These are phyloP conservation scores for Leishmania martiniquensis DNA, from an alignment of 208 protist species.

Conservation along the genomic window DNA sequence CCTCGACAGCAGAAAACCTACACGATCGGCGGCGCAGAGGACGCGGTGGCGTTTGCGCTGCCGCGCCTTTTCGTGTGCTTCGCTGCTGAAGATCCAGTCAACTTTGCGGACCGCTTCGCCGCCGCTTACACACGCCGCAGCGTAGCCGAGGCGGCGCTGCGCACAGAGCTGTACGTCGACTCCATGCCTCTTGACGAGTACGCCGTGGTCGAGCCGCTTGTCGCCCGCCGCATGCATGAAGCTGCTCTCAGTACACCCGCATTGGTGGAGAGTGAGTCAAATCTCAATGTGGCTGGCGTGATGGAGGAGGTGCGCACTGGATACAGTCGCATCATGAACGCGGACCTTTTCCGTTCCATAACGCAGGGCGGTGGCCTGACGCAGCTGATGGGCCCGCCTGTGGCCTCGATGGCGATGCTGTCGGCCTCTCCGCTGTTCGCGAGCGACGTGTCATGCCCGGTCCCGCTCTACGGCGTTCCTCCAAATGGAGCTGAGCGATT, in stretches of 20 bases:
- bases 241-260: constrained; percentile 74
- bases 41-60: constrained; percentile 19
- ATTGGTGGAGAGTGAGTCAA: constrained; percentile 74
- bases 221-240: constrained; percentile 62
- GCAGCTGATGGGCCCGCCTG: constrained; percentile 37
- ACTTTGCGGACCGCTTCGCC: constrained; percentile 91
- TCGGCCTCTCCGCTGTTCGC: constrained; percentile 36
- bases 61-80: constrained; percentile 93
- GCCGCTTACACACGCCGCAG: constrained; percentile 76
- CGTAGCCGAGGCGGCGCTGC: constrained; percentile 78
- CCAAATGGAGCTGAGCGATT: constrained; percentile 50
- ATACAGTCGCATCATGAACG: constrained; percentile 91
- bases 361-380: constrained; percentile 55
- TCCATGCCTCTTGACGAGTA: constrained; percentile 95
- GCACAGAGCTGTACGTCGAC: constrained; percentile 93
- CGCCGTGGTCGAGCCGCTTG: constrained; percentile 66
- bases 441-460: constrained; percentile 2
- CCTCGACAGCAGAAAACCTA: background rate
- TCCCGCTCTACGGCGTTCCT: constrained; percentile 56
- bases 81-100: constrained; percentile 89
- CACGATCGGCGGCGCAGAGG: background rate
- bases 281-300: constrained; percentile 65
- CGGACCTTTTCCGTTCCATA: constrained; percentile 72
- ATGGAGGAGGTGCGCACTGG: constrained; percentile 86
- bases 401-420: constrained; percentile 1